These are phyloP conservation scores for Colletotrichum sidae DNA, from an alignment of 2,329 filamentous ascomycete species.

Conservation along the genomic window DNA sequence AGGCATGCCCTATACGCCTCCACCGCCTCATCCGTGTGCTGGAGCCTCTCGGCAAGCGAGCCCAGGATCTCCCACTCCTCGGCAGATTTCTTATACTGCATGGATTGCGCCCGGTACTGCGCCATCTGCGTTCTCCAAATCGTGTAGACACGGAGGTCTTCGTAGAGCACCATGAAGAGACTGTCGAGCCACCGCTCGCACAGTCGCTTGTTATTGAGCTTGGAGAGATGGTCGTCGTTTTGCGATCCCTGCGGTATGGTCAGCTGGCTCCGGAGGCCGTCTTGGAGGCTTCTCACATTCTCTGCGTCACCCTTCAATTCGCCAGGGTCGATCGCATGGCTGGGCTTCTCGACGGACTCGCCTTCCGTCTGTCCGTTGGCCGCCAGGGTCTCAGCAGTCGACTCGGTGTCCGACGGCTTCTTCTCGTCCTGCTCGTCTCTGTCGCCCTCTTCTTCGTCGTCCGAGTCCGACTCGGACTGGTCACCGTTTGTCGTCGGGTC, in stretches of 20 bases:
- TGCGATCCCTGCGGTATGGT: slow-evolving; percentile 63
- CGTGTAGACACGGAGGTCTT: slow-evolving; percentile 97
- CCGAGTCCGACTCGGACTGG: slow-evolving; percentile 42
- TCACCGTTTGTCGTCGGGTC: slow-evolving; percentile 65
- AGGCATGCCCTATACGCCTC: slow-evolving; percentile 94
- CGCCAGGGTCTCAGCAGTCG: slow-evolving; percentile 43
- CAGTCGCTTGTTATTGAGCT: slow-evolving; percentile 95
- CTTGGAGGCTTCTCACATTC: slow-evolving; percentile 61
- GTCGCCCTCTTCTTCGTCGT: slow-evolving; percentile 48
- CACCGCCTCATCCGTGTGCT: slow-evolving; percentile 90
- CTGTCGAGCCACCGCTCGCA: slow-evolving; percentile 99
- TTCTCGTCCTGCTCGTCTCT: slow-evolving; percentile 50
- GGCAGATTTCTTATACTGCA: slow-evolving; percentile 95
- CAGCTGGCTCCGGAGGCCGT: not conserved
- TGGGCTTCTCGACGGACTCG: slow-evolving; percentile 78
- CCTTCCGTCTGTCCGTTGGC: slow-evolving; percentile 48
- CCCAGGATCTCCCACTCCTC: slow-evolving; percentile 99
- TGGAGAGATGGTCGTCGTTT: slow-evolving; percentile 81
- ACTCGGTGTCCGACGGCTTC: slow-evolving; percentile 45
- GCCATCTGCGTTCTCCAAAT: slow-evolving; percentile 99
- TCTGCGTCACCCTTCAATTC: slow-evolving; percentile 82
- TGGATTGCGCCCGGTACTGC: slow-evolving; percentile 91
- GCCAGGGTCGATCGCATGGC: slow-evolving; percentile 81
- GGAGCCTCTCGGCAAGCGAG: slow-evolving; percentile 89
- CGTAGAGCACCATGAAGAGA: slow-evolving; percentile 98